Evolutionary conservation across 2,329 filamentous ascomycete genomes (phyloP), one percentile per base, ranked within the genome.

Genomic region (Amesomyces nigricolor): DNA sequence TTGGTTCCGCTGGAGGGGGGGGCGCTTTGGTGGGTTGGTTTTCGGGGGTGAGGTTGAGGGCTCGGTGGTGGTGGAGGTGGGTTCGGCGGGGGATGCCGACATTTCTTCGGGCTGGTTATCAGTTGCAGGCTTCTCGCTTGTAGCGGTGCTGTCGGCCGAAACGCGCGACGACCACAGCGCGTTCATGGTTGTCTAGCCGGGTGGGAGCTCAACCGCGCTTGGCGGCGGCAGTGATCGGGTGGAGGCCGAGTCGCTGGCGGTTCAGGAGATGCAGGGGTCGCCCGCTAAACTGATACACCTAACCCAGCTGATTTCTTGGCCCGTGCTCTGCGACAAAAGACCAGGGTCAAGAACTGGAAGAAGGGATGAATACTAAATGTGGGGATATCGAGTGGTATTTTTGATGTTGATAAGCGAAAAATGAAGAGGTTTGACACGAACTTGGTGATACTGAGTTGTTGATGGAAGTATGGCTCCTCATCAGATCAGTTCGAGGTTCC

Each of bases 121-220:
- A 14, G 44, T 19, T 6, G 45, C 19, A 47, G 54, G 40, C 43
- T 45, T 52, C 16, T 56, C 53, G 50, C 50, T 22, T 42, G 39
- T 37, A 9, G 51, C 42, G 32, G 30, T 43, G 46, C 53, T 51
- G 37, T 56, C 54, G 49, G 51, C 51, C n/a, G 61, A 53, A 40
- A 50, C 48, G 29, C 62, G 57, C 42, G 61, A 62, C 37, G 62
- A 48, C 62, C 63, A 65, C 26, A 64, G 56, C 51, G 70, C 72
- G 65, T 75, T 77, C 76, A 78, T 78, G 61, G 60, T 72, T 48
- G 46, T 52, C 48, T 54, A 55, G 51, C 40, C 50, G 35, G 47
- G 42, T 40, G 38, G 45, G 46, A 19, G 30, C 32, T 58, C 37
- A 29, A 51, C 51, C 19, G 45, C 29, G 47, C 44, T 53, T 55